Conservation (phyloP, 345 rosid genomes). For the Eutrema japonicum region DNA sequence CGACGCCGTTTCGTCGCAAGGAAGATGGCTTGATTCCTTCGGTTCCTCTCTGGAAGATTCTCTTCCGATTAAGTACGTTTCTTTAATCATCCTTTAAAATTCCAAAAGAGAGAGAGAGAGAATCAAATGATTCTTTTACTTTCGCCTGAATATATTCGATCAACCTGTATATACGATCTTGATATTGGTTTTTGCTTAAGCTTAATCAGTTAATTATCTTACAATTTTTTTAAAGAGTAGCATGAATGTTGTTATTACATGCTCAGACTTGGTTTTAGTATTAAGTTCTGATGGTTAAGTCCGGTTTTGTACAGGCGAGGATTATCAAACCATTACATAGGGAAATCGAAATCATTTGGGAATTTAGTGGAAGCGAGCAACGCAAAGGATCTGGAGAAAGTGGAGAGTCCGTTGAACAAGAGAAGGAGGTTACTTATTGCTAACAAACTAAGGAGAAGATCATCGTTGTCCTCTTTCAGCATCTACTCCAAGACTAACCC, state of each 20-base stretch:
- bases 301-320: constrained; percentile 57
- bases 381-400: constrained; percentile 62
- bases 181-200: not conserved
- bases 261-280: not conserved
- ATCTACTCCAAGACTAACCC: constrained; percentile 62
- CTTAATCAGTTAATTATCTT: not conserved
- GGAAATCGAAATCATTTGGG: constrained; percentile 84
- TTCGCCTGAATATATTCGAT: constrained; percentile 10
- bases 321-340: constrained; percentile 71
- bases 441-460: constrained; percentile 51
- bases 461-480: constrained; percentile 38
- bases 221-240: not conserved
- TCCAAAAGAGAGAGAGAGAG: not conserved
- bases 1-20: constrained; percentile 45
- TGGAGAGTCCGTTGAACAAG: constrained; percentile 80
- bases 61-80: constrained; percentile 69
- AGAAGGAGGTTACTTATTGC: constrained; percentile 66
- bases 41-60: constrained; percentile 58
- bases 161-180: not conserved
- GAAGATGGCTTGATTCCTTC: constrained; percentile 41
- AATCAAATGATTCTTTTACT: not conserved
- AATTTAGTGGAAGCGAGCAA: constrained; percentile 58
- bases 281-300: constrained; percentile 5
- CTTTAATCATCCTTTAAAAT: not conserved
- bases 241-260: not conserved